Evolutionary conservation across 2,329 filamentous ascomycete species (phyloP).

Genomic region (Penicillium sp.): DNA sequence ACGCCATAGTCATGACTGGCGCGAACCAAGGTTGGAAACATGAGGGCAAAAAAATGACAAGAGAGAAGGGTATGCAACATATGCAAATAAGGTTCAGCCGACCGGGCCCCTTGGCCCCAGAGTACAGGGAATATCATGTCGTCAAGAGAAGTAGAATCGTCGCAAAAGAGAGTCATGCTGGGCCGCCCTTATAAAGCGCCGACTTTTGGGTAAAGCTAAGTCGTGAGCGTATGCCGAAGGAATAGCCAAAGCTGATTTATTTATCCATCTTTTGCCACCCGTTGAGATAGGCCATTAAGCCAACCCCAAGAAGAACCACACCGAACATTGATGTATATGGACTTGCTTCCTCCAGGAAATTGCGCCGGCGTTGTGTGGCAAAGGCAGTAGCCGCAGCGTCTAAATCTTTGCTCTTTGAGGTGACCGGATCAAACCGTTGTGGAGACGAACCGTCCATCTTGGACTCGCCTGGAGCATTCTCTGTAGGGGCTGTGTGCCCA

Average conservation of each 20-base stretch:
- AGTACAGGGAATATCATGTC: conserved; percentile 14
- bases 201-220: conserved; percentile 13
- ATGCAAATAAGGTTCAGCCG: conserved; percentile 19
- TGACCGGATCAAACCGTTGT: conserved; percentile 45
- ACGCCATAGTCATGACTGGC: conserved; percentile 25
- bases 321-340: conserved; percentile 79
- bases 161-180: conserved; percentile 15
- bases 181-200: conserved; percentile 8
- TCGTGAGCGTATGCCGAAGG: conserved; percentile 8
- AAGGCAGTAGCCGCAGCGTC: conserved; percentile 41
- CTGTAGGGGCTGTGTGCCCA: neutral
- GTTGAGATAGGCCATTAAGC: conserved; percentile 81
- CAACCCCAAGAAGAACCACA: conserved; percentile 74
- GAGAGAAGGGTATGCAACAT: conserved; percentile 20
- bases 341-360: conserved; percentile 51
- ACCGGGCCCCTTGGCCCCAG: conserved; percentile 6
- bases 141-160: conserved; percentile 8
- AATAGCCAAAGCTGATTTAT: conserved; percentile 24
- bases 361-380: conserved; percentile 35
- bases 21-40: conserved; percentile 16
- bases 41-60: conserved; percentile 15
- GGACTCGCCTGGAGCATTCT: conserved; percentile 11
- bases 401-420: conserved; percentile 36
- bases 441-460: conserved; percentile 13
- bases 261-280: conserved; percentile 63